Conservation (phyloP, 2,329 filamentous ascomycete species). For the Hymenoscyphus infarciens region DNA sequence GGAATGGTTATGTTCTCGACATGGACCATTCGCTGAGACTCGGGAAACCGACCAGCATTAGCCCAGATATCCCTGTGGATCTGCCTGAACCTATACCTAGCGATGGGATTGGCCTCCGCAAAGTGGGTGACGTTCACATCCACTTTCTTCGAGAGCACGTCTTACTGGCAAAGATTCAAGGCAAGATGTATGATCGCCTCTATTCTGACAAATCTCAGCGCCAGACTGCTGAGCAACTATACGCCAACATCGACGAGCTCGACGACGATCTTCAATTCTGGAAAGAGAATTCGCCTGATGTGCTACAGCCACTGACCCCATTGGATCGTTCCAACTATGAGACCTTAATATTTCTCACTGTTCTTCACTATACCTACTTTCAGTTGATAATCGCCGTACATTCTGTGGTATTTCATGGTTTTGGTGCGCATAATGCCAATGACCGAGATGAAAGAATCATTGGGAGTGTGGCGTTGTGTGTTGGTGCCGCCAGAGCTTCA, state of each 20-base stretch:
- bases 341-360: constrained; percentile 14
- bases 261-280: constrained; percentile 19
- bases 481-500: constrained; percentile 18
- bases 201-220: constrained; percentile 8
- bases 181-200: constrained; percentile 4
- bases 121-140: constrained; percentile 4
- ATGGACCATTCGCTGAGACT: constrained; percentile 15
- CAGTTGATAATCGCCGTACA: constrained; percentile 20
- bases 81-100: constrained; percentile 7
- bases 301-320: constrained; percentile 10
- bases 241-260: constrained; percentile 15
- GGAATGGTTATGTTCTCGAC: constrained; percentile 14
- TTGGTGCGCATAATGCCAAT: constrained; percentile 4
- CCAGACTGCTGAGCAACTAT: constrained; percentile 12
- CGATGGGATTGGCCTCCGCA: constrained; percentile 9
- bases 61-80: constrained; percentile 3
- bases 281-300: constrained; percentile 17
- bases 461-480: constrained; percentile 19
- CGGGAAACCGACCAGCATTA: constrained; percentile 10
- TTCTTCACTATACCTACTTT: constrained; percentile 20
- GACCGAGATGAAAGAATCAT: constrained; percentile 14
- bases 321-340: constrained; percentile 7
- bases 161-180: constrained; percentile 12
- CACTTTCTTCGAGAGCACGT: constrained; percentile 15
- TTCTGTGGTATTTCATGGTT: constrained; percentile 18